Base-by-base conservation (phyloP, 345 rosid genomes). In the Psidium guajava region DNA sequence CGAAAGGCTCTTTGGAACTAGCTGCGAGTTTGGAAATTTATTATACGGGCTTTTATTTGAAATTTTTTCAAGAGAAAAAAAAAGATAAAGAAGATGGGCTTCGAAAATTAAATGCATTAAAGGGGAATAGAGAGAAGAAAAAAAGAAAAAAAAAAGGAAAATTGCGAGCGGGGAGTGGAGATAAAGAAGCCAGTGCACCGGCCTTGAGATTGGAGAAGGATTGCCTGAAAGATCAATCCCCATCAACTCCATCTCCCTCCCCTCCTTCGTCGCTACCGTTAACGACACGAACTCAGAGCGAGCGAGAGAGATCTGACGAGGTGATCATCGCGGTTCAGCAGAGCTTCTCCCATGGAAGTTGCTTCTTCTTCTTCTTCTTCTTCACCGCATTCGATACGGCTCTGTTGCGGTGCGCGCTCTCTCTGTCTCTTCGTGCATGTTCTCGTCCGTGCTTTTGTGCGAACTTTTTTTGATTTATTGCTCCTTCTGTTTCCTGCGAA, bases 281-380 rank as follows among this genome's bases (percentile, higher is more conserved):
- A 8, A 36, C 77, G 47, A 2, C 77, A 9, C 77, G 12, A 69
- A 5, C 77, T 36, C n/a, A 8, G 1, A 24, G 28, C 0, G 21
- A 12, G 54, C 3, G 32, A 58, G 5, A 59, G 21, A 28, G 42
- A 61, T 28, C 74, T 1, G 74, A 42, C 42, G 74, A 6, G 11
- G 40, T 40, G 77, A 32, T 69, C 77, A 7, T 32, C 44, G 42
- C 47, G 51, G 57, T 28, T 22, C 77, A 8, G 47, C 77, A 0
- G 47, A 69, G 77, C n/a, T 44, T 84, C 88, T 56, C 84, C 86
- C 86, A 94, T 94, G 96, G 95, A 91, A 55, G 85, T 91, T 87
- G 89, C 91, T 89, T 90, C 93, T 74, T 81, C 82, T 59, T 84
- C 64, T 59, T 84, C 64, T 59, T 64, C 74, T 28, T 36, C 74